Percentiles rank a stretch among this genome's conserved stretches.
Conservation (phyloP, 352 stramenopile species). For the Pythium chondricola region DNA sequence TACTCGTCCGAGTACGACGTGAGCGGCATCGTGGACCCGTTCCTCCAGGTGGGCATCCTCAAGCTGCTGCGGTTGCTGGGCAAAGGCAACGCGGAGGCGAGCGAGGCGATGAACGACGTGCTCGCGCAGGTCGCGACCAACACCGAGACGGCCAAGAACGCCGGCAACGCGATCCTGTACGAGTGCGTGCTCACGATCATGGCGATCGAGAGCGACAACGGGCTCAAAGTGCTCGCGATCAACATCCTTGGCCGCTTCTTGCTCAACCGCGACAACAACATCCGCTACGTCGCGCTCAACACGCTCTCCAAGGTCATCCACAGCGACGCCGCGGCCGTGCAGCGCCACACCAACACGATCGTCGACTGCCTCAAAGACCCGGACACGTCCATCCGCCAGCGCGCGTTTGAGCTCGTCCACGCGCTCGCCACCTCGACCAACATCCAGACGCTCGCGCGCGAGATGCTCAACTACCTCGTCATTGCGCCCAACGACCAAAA, state of each 20-base stretch:
- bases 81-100: constrained; percentile 92
- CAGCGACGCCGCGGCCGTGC: constrained; percentile 91
- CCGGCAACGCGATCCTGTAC: constrained; percentile 99
- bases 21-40: constrained; percentile 97
- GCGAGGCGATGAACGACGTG: constrained; percentile 95
- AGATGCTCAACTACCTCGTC: constrained; percentile 99
- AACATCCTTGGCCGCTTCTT: constrained; percentile 99
- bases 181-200: constrained; percentile 99
- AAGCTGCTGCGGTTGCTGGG: constrained; percentile 95
- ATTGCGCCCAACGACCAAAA: constrained; percentile 95
- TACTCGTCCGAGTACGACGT: constrained; percentile 99
- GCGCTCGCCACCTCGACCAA: constrained; percentile 97
- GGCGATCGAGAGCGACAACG: constrained; percentile 96
- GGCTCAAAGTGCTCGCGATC: constrained; percentile 95
- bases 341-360: constrained; percentile 96
- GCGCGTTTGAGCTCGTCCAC: constrained; percentile 98
- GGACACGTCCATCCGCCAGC: constrained; percentile 97
- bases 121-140: constrained; percentile 99
- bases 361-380: constrained; percentile 95
- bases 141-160: constrained; percentile 98
- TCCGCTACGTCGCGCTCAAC: constrained; percentile 99
- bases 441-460: constrained; percentile 93
- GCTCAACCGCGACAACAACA: constrained; percentile 99
- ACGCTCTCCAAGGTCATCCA: constrained; percentile 91
- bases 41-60: constrained; percentile 90